Base-by-base conservation (phyloP, 208 protist species). In the Endotrypanum monterogeii region DNA sequence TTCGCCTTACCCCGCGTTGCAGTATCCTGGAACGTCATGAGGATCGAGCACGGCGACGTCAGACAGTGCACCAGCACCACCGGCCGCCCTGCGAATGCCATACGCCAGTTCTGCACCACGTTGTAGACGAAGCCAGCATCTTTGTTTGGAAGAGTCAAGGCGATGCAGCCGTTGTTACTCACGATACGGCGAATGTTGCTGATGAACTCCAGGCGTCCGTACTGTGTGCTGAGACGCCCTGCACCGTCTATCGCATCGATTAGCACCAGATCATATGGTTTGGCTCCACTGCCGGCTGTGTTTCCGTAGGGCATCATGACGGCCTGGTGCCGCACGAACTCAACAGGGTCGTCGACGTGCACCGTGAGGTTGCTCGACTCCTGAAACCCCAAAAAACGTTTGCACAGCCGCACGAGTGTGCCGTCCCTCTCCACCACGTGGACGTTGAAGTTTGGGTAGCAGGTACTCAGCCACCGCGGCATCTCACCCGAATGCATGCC, bases 1-100 rank as follows among this genome's bases (percentile, higher is more conserved):
- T 94, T 95, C 11, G 82, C 73, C 69, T 90, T 88, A 25, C 90
- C 90, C 11, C 91, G 86, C 18, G 76, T 73, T 3, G 85, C 90
- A 28, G 89, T 67, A 61, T 97, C 91, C 56, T 95, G 91, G 67
- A 97, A 97, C 0, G 93, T 96, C 80, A 97, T 94, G 50, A 97
- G 86, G 62, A 97, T 84, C n/a, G 91, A 94, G 67, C 83, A 84
- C 25, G 91, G 93, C 12, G 87, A 78, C 37, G 88, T 94, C 35
- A 83, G 65, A 66, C 90, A 97, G 84, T 97, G 93, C n/a, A 93
- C 71, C 25, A 97, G 88, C 61, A 95, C 67, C 44, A 95, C 88
- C 3, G 89, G 84, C 9, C 91, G 89, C 25, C 86, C 91, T 2
- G 83, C 72, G 70, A 97, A 97, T 30, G 76, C 87, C 69, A 97